A percentile compares a stretch with the other conserved stretches of the same genome.
Conservation (phyloP, 495 filamentous ascomycete genomes). For the Jackrogersella multiformis region DNA sequence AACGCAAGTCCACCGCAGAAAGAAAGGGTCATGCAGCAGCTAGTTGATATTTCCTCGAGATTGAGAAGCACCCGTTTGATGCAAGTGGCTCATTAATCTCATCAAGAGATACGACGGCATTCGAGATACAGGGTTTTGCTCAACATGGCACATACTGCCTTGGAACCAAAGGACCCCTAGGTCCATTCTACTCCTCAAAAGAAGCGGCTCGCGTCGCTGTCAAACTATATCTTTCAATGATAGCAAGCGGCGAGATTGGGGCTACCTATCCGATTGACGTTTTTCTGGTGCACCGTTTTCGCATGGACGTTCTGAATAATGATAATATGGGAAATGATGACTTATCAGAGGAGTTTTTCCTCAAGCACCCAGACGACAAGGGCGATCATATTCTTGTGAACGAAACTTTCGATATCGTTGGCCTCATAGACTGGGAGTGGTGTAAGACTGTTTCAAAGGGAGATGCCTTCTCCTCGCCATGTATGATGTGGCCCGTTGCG, state of each 20-base stretch:
- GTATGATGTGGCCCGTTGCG: slow-evolving; percentile 54
- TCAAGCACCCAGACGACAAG: slow-evolving; percentile 53
- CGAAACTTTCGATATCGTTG: slow-evolving; percentile 49
- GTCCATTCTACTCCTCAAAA: slow-evolving; percentile 39
- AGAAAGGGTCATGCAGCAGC: slow-evolving; percentile 49
- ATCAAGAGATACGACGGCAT: not conserved
- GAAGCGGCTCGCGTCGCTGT: slow-evolving; percentile 40
- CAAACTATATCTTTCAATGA: slow-evolving; percentile 30
- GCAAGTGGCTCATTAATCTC: slow-evolving; percentile 38
- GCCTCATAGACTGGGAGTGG: slow-evolving; percentile 55
- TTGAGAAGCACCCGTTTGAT: slow-evolving; percentile 48
- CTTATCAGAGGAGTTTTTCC: slow-evolving; percentile 48
- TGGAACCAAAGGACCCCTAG: slow-evolving; percentile 22
- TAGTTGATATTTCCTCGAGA: slow-evolving; percentile 54
- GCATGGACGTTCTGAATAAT: slow-evolving; percentile 42
- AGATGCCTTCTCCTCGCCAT: slow-evolving; percentile 53
- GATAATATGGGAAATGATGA: slow-evolving; percentile 8
- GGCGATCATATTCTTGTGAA: slow-evolving; percentile 55
- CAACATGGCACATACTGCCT: slow-evolving; percentile 19
- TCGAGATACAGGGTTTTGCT: slow-evolving; percentile 28
- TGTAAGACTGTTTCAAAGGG: slow-evolving; percentile 49
- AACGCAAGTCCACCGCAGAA: slow-evolving; percentile 40
- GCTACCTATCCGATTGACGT: slow-evolving; percentile 45
- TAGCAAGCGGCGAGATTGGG: slow-evolving; percentile 35
- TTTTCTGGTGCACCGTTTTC: slow-evolving; percentile 52